Evolutionary conservation across 257 asterid genomes (phyloP).

Genomic region (Solanum arcanum): DNA sequence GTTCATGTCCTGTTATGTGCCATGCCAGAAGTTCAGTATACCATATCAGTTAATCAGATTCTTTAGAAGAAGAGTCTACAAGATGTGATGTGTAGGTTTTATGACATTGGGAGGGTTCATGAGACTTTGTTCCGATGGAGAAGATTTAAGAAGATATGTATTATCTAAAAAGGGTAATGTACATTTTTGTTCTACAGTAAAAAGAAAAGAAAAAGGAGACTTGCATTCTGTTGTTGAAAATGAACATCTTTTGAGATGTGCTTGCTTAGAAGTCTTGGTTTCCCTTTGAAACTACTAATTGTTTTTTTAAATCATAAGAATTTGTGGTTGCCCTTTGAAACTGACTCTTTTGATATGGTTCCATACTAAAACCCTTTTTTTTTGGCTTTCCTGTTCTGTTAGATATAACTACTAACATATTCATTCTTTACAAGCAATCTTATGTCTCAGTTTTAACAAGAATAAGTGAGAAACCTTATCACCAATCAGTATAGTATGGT

Average conservation of each 20-base stretch:
- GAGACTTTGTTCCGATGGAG: neutral
- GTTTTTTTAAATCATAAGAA: neutral
- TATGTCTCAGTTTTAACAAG: neutral
- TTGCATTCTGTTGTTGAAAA: neutral
- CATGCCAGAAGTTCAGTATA: neutral
- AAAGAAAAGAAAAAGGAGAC: neutral
- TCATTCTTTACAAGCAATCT: neutral
- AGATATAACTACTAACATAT: neutral
- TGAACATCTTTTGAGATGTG: neutral
- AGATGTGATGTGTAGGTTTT: neutral
- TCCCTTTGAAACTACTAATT: neutral
- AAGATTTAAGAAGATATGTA: neutral
- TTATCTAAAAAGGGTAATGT: neutral
- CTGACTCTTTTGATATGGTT: neutral
- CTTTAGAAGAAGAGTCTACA: neutral
- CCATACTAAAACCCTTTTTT: neutral
- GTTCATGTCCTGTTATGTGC: neutral
- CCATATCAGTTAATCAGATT: neutral
- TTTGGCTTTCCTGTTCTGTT: neutral
- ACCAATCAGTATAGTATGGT: neutral
- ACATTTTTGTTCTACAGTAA: neutral
- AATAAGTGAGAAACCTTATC: neutral
- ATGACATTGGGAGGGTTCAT: neutral
- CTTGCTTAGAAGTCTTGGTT: neutral
- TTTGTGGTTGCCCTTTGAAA: neutral